Percentiles rank a stretch among this genome's conserved stretches.
Conservation (phyloP, 2,329 filamentous ascomycete species). For the Ophioceras dolichostomum region DNA sequence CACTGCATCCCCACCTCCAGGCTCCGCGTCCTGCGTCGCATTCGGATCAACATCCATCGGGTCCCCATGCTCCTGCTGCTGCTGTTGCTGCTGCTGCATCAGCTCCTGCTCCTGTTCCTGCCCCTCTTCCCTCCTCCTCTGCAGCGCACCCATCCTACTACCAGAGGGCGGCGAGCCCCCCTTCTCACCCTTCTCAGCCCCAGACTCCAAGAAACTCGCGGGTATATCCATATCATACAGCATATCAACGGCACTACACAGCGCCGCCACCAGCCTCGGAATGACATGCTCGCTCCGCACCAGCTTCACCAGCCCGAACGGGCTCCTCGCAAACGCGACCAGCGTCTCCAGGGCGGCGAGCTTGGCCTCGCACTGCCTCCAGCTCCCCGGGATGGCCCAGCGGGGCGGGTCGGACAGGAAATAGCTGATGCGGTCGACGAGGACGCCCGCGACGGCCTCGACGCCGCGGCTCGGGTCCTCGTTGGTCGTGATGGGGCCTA, state of each 20-base stretch:
- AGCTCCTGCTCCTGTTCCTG: too few species aligned
- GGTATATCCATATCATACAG: conserved; percentile 50
- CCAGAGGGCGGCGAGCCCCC: too few species aligned
- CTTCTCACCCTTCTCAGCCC: too few species aligned
- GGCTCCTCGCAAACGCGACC: conserved; percentile 47
- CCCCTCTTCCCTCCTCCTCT: too few species aligned
- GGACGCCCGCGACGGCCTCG: conserved; percentile 26
- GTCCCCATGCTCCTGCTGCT: not conserved
- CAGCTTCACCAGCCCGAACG: conserved; percentile 52
- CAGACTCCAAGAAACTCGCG: too few species aligned
- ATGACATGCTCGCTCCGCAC: conserved; percentile 57
- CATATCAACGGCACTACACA: conserved; percentile 55
- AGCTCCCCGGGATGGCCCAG: conserved; percentile 9
- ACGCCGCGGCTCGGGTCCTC: conserved; percentile 26
- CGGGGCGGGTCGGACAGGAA: conserved; percentile 45
- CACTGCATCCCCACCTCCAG: too few species aligned
- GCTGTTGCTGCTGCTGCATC: not conserved
- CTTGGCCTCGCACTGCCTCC: conserved; percentile 28
- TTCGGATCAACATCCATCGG: conserved; percentile 3
- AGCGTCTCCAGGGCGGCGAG: conserved; percentile 39
- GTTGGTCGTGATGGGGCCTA: conserved; percentile 47
- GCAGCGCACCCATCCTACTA: too few species aligned
- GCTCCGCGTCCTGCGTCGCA: conserved; percentile 3
- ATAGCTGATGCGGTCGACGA: conserved; percentile 52
- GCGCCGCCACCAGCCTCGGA: conserved; percentile 59